phyloP scores from a whole-genome alignment of 345 rosid genomes.

The Citrus maxima region DNA sequence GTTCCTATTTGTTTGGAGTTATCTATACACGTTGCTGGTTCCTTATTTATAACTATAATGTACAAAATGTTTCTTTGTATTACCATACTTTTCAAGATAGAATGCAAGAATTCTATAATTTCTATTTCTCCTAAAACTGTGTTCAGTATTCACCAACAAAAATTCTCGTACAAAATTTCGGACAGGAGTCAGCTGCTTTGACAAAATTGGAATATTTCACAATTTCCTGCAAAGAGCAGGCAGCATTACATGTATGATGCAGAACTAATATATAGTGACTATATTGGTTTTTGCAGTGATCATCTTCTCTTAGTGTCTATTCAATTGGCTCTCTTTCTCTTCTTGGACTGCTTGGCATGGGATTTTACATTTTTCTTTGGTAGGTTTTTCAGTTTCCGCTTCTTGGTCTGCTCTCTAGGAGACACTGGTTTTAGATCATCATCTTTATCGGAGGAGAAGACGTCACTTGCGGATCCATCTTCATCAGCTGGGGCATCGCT shows the following conservation, averaged over 20 bases:
- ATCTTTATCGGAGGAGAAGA: slow-evolving; percentile 32
- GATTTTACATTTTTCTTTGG: slow-evolving; percentile 1
- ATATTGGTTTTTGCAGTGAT: neutral
- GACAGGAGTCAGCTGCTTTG: neutral
- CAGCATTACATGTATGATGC: neutral
- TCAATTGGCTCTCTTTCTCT: slow-evolving; percentile 22
- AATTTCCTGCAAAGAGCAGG: neutral
- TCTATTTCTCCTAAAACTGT: too few species aligned
- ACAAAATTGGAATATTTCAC: neutral
- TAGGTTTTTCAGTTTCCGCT: slow-evolving; percentile 20
- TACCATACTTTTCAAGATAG: too few species aligned
- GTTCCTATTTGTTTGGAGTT: too few species aligned
- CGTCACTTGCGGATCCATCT: slow-evolving; percentile 25
- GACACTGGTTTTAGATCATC: slow-evolving; percentile 7
- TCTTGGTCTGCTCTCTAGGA: slow-evolving; percentile 18
- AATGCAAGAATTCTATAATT: too few species aligned
- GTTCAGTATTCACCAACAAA: neutral
- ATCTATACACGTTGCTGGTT: too few species aligned
- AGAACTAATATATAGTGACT: neutral
- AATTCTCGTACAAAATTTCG: neutral
- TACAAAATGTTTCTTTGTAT: too few species aligned
- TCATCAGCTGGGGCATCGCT: slow-evolving; percentile 28
- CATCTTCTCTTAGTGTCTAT: neutral
- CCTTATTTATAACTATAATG: too few species aligned
- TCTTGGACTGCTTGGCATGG: slow-evolving; percentile 24